Conservation (phyloP, 495 filamentous ascomycete genomes). For the Astrothelium macrocarpum region DNA sequence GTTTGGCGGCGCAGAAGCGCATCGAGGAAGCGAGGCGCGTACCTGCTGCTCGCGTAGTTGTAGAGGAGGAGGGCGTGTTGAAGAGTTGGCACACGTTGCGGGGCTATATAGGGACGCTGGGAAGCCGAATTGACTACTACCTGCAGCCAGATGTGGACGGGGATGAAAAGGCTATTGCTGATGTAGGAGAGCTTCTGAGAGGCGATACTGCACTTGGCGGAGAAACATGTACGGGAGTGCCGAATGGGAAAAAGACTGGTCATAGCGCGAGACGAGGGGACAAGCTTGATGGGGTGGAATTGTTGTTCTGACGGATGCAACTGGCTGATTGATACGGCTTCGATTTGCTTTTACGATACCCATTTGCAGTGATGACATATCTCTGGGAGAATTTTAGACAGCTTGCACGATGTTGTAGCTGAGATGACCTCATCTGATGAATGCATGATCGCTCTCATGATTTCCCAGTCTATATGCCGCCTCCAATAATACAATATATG, state of each 20-base stretch:
- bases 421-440: background rate
- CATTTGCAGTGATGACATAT: too few species aligned
- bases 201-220: background rate
- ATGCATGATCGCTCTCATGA: background rate
- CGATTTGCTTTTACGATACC: background rate
- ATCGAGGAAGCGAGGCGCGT: conserved; percentile 45
- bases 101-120: conserved; percentile 49
- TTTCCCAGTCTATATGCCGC: background rate
- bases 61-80: conserved; percentile 39
- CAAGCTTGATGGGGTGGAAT: background rate
- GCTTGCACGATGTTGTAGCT: too few species aligned
- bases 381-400: too few species aligned
- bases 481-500: background rate
- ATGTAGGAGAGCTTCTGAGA: conserved; percentile 35
- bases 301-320: background rate
- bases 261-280: background rate
- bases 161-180: conserved; percentile 46
- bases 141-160: conserved; percentile 49
- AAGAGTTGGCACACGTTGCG: conserved; percentile 42
- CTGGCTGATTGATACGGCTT: background rate
- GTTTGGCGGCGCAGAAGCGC: conserved; percentile 24
- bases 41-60: conserved; percentile 47
- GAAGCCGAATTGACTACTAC: conserved; percentile 48
- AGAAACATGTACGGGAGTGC: background rate
- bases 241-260: background rate